Base-by-base conservation (phyloP, 305 asterid species). In the Coffea humblotiana region DNA sequence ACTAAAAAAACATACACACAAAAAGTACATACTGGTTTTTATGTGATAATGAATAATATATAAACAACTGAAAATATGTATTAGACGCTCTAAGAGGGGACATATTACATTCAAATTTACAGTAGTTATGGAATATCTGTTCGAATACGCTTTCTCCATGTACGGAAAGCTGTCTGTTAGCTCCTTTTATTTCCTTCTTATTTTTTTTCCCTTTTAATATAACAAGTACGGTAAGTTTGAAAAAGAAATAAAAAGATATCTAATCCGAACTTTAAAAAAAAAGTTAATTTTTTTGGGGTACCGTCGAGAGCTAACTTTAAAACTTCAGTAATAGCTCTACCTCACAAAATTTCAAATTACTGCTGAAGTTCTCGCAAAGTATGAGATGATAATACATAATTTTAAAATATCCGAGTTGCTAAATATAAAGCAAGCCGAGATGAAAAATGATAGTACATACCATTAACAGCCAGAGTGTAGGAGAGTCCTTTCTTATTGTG, bases 401-500 rank as follows among this genome's bases (percentile, higher is more conserved):
- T 52, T 52, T 52, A 13, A 52, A 15, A 14, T 15, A 2, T 13
- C 16, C 3, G 13, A 1, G 3, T 49, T 12, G 0, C 54, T 11
- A 49, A 16, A 54, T 6, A 16, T 4, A 54, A 3, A 78, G 40
- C 8, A 52, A 4, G 6, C 12, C 23, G 35, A 2, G 7, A 11
- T n/a, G 27, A 25, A 61, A 47, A 79, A 14, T n/a, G 11, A 2
- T 43, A 60, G 65, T 60, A 47, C 0, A 74, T 76, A 93, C 99
- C 97, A 70, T 94, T 95, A 16, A 95, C 86, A 16, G 92, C 96
- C 85, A 94, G 90, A 74, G 92, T 86, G 75, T 92, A 95, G 15
- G 98, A 88, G 18, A 91, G 93, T 72, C 92, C 92, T 86, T 92
- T 95, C 80, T 72, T 90, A 88, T 95, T 95, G 87, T 95, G 98